phyloP scores from a whole-genome alignment of 257 asterid species.

The Buddleja alternifolia region DNA sequence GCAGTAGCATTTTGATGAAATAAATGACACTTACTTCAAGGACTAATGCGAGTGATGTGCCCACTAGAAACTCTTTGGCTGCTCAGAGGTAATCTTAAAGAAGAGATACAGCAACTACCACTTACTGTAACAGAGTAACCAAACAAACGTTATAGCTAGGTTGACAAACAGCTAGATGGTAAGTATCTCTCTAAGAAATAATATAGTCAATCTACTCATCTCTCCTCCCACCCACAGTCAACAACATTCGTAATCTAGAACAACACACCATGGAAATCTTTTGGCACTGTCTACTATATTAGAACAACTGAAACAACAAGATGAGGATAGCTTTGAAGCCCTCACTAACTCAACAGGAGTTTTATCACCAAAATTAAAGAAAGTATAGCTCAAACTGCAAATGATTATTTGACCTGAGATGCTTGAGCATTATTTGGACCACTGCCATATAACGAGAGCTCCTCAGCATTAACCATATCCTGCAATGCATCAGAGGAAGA shows the following conservation, averaged over 20 bases:
- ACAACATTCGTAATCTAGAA: neutral
- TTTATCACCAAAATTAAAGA: slow-evolving; percentile 8
- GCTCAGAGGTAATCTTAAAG: neutral
- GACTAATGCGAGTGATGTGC: neutral
- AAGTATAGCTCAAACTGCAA: slow-evolving; percentile 24
- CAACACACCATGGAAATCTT: slow-evolving; percentile 2
- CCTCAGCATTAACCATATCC: slow-evolving; percentile 81
- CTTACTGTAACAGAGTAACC: neutral
- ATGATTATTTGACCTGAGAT: slow-evolving; percentile 65
- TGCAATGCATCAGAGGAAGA: slow-evolving; percentile 89
- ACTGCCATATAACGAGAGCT: slow-evolving; percentile 80
- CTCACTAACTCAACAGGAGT: neutral
- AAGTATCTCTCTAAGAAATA: slow-evolving; percentile 16
- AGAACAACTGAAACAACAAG: slow-evolving; percentile 11
- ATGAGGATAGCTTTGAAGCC: slow-evolving; percentile 11
- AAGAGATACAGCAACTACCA: slow-evolving; percentile 8
- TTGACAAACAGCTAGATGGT: neutral
- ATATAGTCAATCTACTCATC: neutral
- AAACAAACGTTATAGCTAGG: slow-evolving; percentile 16
- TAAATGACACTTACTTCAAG: neutral
- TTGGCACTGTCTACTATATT: slow-evolving; percentile 4
- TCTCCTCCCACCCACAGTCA: slow-evolving; percentile 1
- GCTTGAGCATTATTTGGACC: slow-evolving; percentile 76
- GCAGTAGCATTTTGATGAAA: neutral
- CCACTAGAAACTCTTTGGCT: neutral